Base-by-base conservation (phyloP, 2,329 filamentous ascomycete species). In the Colletotrichum tropicicola region DNA sequence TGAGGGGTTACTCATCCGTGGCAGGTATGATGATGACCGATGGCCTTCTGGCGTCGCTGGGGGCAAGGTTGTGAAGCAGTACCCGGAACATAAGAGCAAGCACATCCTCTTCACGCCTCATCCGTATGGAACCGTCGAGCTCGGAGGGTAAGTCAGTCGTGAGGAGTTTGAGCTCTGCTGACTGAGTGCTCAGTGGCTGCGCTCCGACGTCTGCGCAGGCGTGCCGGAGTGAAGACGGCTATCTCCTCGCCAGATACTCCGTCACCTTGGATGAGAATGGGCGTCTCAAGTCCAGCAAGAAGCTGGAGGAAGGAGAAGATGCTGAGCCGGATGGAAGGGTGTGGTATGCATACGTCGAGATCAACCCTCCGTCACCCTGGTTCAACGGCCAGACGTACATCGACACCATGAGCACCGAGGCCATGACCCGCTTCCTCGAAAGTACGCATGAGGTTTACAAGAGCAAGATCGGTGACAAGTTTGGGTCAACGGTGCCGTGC, bases 321-420 rank as follows among this genome's bases (percentile, higher is more conserved):
- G 41, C 64, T 7, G 70, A 69, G 15, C 54, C 51, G 1, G 72
- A 73, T 13, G 61, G 54, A 5, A 27, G 41, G 4, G 55, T 74
- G 7, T 77, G 73, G 73, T 75, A 74, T 45, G 73, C 73, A 7
- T 77, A 77, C 60, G 67, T 74, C 12, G 73, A 76, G 57, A 70
- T 66, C 2, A 75, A 75, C 54, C 68, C 69, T 2, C 49, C 66
- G 3, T 72, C 70, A 6, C 59, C 70, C 27, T 76, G 74, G 74
- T 75, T 74, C 68, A 75, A 76, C 54, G 71, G 68, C 6, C 68
- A 74, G 60, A 73, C 71, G 5, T 75, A 75, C 35, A 57, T 75
- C 56, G 74, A 77, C 59, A 73, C 73, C 7, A 60, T 75, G 25
- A 75, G 69, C 53, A 54, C 62, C 3, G 63, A 69, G 10, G 73